These are phyloP conservation scores for Bondarzewia mesenterica DNA, from an alignment of 1,284 basidiomycete species.

Conservation along the genomic window DNA sequence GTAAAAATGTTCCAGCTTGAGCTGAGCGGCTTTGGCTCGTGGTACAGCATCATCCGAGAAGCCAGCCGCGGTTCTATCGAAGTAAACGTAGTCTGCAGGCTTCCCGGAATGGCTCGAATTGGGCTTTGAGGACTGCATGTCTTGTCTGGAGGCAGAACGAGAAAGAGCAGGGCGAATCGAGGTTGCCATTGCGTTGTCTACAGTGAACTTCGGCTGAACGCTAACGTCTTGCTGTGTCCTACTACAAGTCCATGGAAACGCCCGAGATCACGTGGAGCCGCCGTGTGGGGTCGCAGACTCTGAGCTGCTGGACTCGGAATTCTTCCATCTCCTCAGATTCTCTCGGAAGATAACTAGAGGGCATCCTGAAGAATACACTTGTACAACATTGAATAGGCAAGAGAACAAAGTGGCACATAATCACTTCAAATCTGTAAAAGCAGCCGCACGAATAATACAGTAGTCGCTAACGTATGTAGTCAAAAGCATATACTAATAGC, in stretches of 20 bases:
- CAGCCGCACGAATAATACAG: too few species aligned
- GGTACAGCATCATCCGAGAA: constrained; percentile 89
- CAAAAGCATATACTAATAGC: neutral
- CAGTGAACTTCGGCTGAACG: neutral
- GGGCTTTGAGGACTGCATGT: constrained; percentile 13
- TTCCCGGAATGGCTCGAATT: constrained; percentile 21
- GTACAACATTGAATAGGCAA: too few species aligned
- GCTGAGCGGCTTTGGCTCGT: constrained; percentile 90
- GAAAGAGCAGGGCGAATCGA: constrained; percentile 16
- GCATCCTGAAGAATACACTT: too few species aligned
- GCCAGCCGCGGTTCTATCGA: constrained; percentile 78
- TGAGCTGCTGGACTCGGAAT: too few species aligned
- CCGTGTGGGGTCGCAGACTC: neutral
- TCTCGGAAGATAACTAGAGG: too few species aligned
- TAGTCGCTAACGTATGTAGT: too few species aligned
- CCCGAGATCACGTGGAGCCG: neutral
- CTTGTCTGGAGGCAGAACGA: constrained; percentile 23
- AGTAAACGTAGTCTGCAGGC: constrained; percentile 88
- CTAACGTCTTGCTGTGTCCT: too few species aligned
- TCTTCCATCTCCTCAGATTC: too few species aligned
- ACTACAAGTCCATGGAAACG: neutral
- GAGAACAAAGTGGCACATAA: too few species aligned
- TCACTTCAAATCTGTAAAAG: too few species aligned
- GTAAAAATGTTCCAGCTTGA: constrained; percentile 97
- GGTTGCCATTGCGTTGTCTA: constrained; percentile 14